Evolutionary conservation across 306 rosid genomes (phyloP), one percentile per base, ranked within the genome.

Genomic region (Malus domestica): DNA sequence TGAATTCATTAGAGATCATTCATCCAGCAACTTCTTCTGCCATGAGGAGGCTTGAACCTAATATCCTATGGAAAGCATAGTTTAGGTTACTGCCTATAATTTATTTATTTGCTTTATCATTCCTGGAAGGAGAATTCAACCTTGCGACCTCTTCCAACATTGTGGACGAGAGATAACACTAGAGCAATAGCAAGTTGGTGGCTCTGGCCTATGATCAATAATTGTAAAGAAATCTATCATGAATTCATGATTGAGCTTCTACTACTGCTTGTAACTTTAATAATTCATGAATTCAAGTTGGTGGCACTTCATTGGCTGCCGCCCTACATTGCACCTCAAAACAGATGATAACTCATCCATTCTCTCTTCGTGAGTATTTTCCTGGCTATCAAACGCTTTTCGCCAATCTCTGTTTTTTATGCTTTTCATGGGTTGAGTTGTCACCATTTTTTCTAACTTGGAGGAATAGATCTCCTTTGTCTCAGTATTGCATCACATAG

Each of bases 401-500:
- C 8, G 1, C 20, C 54, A 46, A 46, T 46, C 54, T 46, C 54
- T 2, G 7, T 49, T 49, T 4, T 4, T 4, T 49, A 49, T 49
- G 20, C 55, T 15, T 49, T 15, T 38, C 30, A 57, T n/a, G 69
- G 49, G 16, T 23, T 66, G 23, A 27, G 58, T 10, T 22, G 4
- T 61, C 23, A 72, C 4, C 44, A 8, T 25, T 46, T 19, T 29
- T 27, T 57, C n/a, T 64, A 55, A 72, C 23, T 20, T 20, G 58
- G 52, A 45, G 57, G 62, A 27, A 40, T 22, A 74, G 80, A 74
- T 72, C 76, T 73, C 76, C 81, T 88, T 62, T 65, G 78, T 82
- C 85, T 90, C 22, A 72, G 84, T 76, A 89, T 80, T 79, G 97
- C 91, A 80, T 95, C 90, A 38, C 99, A 89, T 58, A 95, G 74